Evolutionary conservation across 495 filamentous ascomycete species (phyloP).

Genomic region (Thozetella sp.): DNA sequence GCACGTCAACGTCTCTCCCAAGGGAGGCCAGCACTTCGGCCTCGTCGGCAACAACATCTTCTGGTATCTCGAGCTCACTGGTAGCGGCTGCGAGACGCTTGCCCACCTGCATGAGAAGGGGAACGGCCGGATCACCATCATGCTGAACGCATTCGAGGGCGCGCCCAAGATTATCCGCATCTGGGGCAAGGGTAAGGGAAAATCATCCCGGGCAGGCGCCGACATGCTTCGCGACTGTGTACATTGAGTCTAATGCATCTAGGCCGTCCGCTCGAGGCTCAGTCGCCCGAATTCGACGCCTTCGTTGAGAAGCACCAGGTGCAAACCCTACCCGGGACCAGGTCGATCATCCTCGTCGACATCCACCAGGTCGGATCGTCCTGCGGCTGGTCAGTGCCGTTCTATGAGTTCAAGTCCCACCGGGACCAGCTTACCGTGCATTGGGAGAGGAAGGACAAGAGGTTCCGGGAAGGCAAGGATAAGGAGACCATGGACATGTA

Average conservation of each 20-base stretch:
- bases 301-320: conserved; percentile 48
- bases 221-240: background rate
- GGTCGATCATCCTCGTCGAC: conserved; percentile 66
- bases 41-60: conserved; percentile 58
- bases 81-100: conserved; percentile 73
- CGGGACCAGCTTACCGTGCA: conserved; percentile 47
- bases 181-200: conserved; percentile 62
- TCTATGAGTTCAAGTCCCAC: conserved; percentile 50
- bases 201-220: too few species aligned
- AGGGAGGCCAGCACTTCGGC: conserved; percentile 64
- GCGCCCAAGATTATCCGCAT: conserved; percentile 68
- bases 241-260: background rate
- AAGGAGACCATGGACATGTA: conserved; percentile 54
- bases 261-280: conserved; percentile 62
- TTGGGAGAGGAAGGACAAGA: conserved; percentile 44
- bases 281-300: conserved; percentile 42
- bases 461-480: conserved; percentile 37
- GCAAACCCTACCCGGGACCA: conserved; percentile 43
- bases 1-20: conserved; percentile 71
- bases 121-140: conserved; percentile 71
- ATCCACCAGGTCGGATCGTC: conserved; percentile 63
- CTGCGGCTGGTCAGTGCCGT: conserved; percentile 57
- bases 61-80: conserved; percentile 73
- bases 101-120: conserved; percentile 65
- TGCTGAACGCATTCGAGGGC: conserved; percentile 70